Evolutionary conservation across 2,329 filamentous ascomycete genomes (phyloP), one percentile per base, ranked within the genome.

Genomic region (Fusarium hostae): DNA sequence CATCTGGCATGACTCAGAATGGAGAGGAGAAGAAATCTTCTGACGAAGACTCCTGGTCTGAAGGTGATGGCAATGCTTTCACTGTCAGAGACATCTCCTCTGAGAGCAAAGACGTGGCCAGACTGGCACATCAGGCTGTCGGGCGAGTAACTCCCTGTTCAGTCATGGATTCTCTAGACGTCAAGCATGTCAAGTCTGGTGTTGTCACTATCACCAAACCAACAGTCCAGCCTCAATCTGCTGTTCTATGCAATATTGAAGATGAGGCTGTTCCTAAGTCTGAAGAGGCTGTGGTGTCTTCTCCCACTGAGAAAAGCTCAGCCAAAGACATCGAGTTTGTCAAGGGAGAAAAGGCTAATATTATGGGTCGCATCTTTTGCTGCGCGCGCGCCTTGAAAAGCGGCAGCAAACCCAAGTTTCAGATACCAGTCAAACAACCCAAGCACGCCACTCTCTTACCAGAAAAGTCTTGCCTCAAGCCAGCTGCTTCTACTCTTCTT

Each of bases 391-490:
- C 26, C 4, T 16, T 51, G 8, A 30, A 26, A 15, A 12, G 16
- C 8, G 9, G n/a, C 6, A 13, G 26, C 22, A 39, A 20, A 10
- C 13, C 16, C 16, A 22, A 52, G 18, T 22, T 28, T 12, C 20
- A 30, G 4, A 20, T n/a, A 10, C 28, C 15, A 26, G 26, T 34
- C 22, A 8, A 15, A 4, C 40, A 18, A 40, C 63, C 63, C 8
- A 41, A 58, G 6, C 66, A 68, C 22, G 20, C 24, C 13, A 54
- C 35, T 5, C 15, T 43, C 12, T 15, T 3, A 2, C 51, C 58
- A 2, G 9, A 4, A 7, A 68, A 41, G 41, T n/a, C 66, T 15
- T 68, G 57, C 28, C 32, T 68, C 20, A 68, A 37, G 15, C 24
- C 34, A 22, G 5, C 4, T 12, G 11, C 16, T 26, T 51, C 43